Conservation (phyloP, 2,329 filamentous ascomycete genomes). For the Alternaria triticimaculans region DNA sequence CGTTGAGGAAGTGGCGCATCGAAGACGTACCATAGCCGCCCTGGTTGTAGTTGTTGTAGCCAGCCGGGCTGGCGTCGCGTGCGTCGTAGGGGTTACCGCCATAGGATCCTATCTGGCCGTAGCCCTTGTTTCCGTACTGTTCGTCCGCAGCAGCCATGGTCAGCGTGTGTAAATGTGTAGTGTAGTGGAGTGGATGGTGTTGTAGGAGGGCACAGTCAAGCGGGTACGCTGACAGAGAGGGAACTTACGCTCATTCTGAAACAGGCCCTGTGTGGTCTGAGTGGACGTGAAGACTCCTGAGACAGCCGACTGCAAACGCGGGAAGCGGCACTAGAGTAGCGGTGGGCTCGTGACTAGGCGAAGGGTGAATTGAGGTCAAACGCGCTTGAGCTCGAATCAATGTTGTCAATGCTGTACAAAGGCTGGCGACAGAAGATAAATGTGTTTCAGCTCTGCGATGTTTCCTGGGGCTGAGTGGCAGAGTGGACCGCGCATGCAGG, state of each 20-base stretch:
- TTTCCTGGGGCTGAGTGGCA: conserved; percentile 24
- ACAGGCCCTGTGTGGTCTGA: conserved; percentile 42
- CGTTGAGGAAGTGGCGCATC: conserved; percentile 31
- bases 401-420: conserved; percentile 15
- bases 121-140: conserved; percentile 52
- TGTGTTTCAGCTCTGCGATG: conserved; percentile 15
- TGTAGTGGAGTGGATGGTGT: conserved; percentile 11
- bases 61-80: conserved; percentile 44
- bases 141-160: conserved; percentile 32
- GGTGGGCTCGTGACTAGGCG: background rate
- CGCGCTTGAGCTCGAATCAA: conserved; percentile 10
- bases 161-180: conserved; percentile 15
- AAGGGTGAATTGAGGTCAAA: conserved; percentile 11
- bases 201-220: conserved; percentile 11
- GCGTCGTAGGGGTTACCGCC: conserved; percentile 54
- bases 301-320: conserved; percentile 32
- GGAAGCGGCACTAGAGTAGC: conserved; percentile 15
- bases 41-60: conserved; percentile 63
- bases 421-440: conserved; percentile 19
- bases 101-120: conserved; percentile 51
- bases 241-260: conserved; percentile 51
- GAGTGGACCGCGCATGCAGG: conserved; percentile 10
- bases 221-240: conserved; percentile 19
- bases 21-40: conserved; percentile 41
- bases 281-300: conserved; percentile 44